A percentile compares a stretch with the other conserved stretches of the same genome.
Conservation (phyloP, 2,329 filamentous ascomycete genomes). For the Penicillium nordicum region DNA sequence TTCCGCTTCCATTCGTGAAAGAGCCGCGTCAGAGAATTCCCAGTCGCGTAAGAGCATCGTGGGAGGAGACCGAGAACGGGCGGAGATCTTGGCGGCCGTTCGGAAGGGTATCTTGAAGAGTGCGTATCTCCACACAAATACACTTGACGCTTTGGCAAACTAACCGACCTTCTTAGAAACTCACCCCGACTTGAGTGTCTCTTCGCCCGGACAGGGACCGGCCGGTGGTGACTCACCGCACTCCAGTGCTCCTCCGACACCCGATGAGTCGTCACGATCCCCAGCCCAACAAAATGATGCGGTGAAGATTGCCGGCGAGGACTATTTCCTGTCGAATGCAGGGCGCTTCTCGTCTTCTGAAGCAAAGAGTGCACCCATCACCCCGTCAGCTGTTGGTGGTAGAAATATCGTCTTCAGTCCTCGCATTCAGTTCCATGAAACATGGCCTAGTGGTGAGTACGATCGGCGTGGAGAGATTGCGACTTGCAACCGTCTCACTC, state of each 20-base stretch:
- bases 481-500: constrained; percentile 95
- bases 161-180: constrained; percentile 35
- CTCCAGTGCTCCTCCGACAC: constrained; percentile 84
- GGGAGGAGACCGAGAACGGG: constrained; percentile 82
- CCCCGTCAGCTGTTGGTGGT: constrained; percentile 55
- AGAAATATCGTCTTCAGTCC: constrained; percentile 76
- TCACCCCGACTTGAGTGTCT: constrained; percentile 59
- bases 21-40: constrained; percentile 45
- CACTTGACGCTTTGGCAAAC: neutral
- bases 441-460: constrained; percentile 93
- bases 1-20: constrained; percentile 31
- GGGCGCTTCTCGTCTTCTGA: constrained; percentile 67
- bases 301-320: constrained; percentile 73
- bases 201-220: constrained; percentile 65
- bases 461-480: constrained; percentile 94
- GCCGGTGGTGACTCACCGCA: constrained; percentile 71
- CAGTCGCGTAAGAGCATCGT: constrained; percentile 78
- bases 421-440: constrained; percentile 90
- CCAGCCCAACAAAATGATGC: constrained; percentile 66
- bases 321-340: constrained; percentile 76
- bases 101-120: constrained; percentile 96
- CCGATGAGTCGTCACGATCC: constrained; percentile 64
- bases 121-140: constrained; percentile 43
- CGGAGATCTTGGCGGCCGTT: constrained; percentile 85
- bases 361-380: constrained; percentile 75